phyloP scores from a whole-genome alignment of 306 rosid species.

The Sechiopsis laciniata region DNA sequence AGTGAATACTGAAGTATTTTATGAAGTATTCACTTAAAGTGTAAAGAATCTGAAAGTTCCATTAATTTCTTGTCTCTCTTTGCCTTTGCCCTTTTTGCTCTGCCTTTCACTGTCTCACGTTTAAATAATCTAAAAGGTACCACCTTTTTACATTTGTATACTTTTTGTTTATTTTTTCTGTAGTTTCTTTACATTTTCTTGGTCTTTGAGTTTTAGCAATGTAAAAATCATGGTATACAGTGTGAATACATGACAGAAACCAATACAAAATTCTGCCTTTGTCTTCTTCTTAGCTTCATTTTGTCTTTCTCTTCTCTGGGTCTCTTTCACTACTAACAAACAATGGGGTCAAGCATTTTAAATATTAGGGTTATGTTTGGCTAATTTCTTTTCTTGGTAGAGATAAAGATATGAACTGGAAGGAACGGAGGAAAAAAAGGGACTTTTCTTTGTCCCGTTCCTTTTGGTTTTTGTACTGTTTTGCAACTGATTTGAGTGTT shows the following conservation, averaged over 20 bases:
- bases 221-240: slow-evolving; percentile 34
- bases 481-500: slow-evolving; percentile 30
- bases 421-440: slow-evolving; percentile 31
- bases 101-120: slow-evolving; percentile 25
- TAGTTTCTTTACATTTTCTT: slow-evolving; percentile 20
- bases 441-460: slow-evolving; percentile 45
- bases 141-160: slow-evolving; percentile 5
- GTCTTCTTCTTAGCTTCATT: slow-evolving; percentile 24
- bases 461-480: slow-evolving; percentile 29
- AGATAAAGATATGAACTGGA: slow-evolving; percentile 37
- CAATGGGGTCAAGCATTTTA: slow-evolving; percentile 25
- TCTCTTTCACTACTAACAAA: slow-evolving; percentile 40
- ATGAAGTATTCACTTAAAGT: slow-evolving; percentile 38
- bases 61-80: slow-evolving; percentile 14
- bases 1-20: neutral
- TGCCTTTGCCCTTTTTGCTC: neutral
- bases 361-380: slow-evolving; percentile 30
- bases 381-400: neutral
- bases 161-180: slow-evolving; percentile 16
- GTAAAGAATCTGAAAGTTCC: slow-evolving; percentile 38
- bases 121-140: neutral
- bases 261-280: neutral
- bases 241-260: slow-evolving; percentile 35
- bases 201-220: slow-evolving; percentile 28
- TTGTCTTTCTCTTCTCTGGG: slow-evolving; percentile 26